Conservation (phyloP, 148 eudicot genomes). For the Diospyros kaki region DNA sequence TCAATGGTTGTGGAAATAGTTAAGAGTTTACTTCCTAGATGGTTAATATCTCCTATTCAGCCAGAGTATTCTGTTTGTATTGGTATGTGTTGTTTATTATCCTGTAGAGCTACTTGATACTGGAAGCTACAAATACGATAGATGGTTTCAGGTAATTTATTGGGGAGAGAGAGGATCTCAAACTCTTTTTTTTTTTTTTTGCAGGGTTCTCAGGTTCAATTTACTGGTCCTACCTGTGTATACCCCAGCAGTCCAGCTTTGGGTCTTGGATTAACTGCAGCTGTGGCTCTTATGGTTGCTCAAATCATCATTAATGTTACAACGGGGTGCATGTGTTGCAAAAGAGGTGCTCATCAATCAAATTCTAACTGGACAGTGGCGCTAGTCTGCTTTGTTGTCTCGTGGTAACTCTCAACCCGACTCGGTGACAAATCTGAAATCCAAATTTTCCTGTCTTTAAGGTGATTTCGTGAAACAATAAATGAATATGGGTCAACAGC, state of each 20-base stretch:
- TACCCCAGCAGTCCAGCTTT: slow-evolving; percentile 84
- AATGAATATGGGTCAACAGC: not conserved
- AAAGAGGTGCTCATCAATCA: slow-evolving; percentile 44
- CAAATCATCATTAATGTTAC: slow-evolving; percentile 55
- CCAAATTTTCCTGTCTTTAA: not conserved
- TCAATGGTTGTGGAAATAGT: not conserved
- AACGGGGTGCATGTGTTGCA: slow-evolving; percentile 75
- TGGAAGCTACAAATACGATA: not conserved
- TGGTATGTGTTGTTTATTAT: not conserved
- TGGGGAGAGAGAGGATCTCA: not conserved
- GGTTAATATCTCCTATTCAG: not conserved
- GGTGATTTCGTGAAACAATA: not conserved
- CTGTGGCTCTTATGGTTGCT: slow-evolving; percentile 61
- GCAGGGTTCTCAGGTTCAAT: slow-evolving; percentile 58
- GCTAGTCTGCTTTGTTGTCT: slow-evolving; percentile 63
- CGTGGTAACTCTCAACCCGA: slow-evolving; percentile 54
- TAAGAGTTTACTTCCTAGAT: not conserved
- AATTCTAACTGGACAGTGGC: slow-evolving; percentile 47
- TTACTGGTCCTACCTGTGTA: slow-evolving; percentile 41
- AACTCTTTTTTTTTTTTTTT: not conserved
- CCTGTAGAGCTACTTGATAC: not conserved
- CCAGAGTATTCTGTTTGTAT: not conserved
- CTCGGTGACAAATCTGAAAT: not conserved
- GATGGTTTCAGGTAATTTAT: not conserved
- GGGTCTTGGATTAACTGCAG: slow-evolving; percentile 70